phyloP scores from a whole-genome alignment of 2,329 filamentous ascomycete species.

The Pestalotiopsis sp. region DNA sequence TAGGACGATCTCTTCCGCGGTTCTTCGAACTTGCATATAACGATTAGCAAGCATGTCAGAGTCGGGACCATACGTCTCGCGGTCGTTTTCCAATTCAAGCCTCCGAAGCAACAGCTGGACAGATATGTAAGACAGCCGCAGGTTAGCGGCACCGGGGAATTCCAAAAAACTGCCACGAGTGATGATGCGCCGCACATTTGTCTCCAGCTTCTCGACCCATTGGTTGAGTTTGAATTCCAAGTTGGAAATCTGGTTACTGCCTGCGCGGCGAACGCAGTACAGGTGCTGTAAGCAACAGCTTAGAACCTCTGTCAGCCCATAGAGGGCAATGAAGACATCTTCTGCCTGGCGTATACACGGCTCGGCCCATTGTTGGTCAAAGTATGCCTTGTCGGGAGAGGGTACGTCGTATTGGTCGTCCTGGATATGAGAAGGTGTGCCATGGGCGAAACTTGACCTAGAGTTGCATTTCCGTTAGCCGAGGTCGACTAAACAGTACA shows the following conservation, averaged over 20 bases:
- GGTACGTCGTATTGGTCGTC: conserved; percentile 49
- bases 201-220: conserved; percentile 38
- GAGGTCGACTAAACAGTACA: background rate
- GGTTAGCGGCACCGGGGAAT: conserved; percentile 47
- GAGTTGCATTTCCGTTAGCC: background rate
- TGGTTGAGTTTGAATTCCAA: conserved; percentile 27
- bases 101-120: conserved; percentile 46
- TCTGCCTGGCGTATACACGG: conserved; percentile 26
- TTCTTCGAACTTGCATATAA: conserved; percentile 42
- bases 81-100: conserved; percentile 42
- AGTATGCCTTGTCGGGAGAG: conserved; percentile 35
- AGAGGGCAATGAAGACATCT: conserved; percentile 44
- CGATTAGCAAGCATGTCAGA: conserved; percentile 23
- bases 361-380: conserved; percentile 22
- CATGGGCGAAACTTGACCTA: conserved; percentile 53
- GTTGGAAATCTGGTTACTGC: conserved; percentile 13
- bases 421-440: conserved; percentile 50
- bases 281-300: conserved; percentile 35
- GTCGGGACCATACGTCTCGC: conserved; percentile 26
- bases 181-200: conserved; percentile 38
- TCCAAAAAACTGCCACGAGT: conserved; percentile 41
- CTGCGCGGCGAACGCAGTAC: conserved; percentile 33
- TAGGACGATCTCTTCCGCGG: conserved; percentile 49
- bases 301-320: conserved; percentile 43
- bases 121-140: conserved; percentile 51